phyloP scores from a whole-genome alignment of 2,329 filamentous ascomycete species.

The Colletotrichum tanaceti region DNA sequence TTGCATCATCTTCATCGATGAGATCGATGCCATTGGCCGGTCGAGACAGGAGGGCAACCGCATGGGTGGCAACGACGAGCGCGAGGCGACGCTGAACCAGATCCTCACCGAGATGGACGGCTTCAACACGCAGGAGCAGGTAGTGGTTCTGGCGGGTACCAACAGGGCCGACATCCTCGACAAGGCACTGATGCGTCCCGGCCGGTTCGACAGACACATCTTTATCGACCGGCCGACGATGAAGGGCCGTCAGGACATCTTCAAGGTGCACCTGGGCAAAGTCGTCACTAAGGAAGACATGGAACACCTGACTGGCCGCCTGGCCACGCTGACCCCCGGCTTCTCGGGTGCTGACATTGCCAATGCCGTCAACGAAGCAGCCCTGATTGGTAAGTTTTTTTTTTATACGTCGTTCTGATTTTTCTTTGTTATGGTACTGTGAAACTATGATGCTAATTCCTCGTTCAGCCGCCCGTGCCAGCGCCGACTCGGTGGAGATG shows the following conservation, averaged over 20 bases:
- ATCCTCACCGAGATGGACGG: conserved; percentile 99
- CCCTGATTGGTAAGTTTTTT: conserved; percentile 79
- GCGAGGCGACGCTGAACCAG: conserved; percentile 96
- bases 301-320: conserved; percentile 86
- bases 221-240: conserved; percentile 95
- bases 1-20: conserved; percentile 99
- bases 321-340: conserved; percentile 92
- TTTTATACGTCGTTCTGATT: conserved; percentile 32
- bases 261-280: conserved; percentile 92
- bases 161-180: conserved; percentile 96
- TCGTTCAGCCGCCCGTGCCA: conserved; percentile 79
- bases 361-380: conserved; percentile 98
- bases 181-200: conserved; percentile 91
- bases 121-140: conserved; percentile 96
- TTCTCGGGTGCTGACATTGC: conserved; percentile 98
- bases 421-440: neutral
- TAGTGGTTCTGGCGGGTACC: conserved; percentile 95
- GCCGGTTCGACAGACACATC: conserved; percentile 97
- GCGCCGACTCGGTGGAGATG: conserved; percentile 85
- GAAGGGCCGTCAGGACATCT: conserved; percentile 96
- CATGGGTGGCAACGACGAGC: conserved; percentile 89
- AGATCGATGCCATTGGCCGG: conserved; percentile 97
- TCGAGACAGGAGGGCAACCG: conserved; percentile 81
- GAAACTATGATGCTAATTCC: conserved; percentile 53
- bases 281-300: conserved; percentile 93